Percentiles rank a stretch among this genome's conserved stretches.
Evolutionary conservation across 2,329 filamentous ascomycete genomes (phyloP).

Genomic region (Pseudocercospora musae): DNA sequence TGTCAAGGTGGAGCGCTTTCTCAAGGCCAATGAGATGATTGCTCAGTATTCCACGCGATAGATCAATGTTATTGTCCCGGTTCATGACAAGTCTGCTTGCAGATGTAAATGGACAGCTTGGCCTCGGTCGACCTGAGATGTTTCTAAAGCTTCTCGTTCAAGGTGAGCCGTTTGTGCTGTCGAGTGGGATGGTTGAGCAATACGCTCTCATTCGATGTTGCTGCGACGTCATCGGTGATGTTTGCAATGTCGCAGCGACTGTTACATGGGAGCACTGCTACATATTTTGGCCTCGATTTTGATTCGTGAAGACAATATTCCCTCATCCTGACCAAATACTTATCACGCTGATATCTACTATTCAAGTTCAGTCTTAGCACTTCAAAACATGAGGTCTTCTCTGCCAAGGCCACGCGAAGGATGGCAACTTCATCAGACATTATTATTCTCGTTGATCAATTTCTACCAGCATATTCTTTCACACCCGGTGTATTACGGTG

Average conservation of each 20-base stretch:
- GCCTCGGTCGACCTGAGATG: slow-evolving; percentile 8
- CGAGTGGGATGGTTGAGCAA: slow-evolving; percentile 8
- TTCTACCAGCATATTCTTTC: no score
- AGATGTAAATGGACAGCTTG: slow-evolving; percentile 10
- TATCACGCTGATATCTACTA: no score
- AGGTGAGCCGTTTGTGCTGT: slow-evolving; percentile 8
- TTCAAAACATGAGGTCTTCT: background rate
- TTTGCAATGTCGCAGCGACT: background rate
- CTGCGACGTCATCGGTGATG: background rate
- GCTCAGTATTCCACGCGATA: slow-evolving; percentile 55
- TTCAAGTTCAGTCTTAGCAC: background rate
- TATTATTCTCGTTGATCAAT: no score
- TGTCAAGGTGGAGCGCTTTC: slow-evolving; percentile 52
- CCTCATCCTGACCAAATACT: no score
- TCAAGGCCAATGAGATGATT: slow-evolving; percentile 50
- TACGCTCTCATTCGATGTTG: background rate
- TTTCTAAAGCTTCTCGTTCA: background rate
- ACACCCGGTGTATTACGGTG: no score
- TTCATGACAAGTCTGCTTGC: slow-evolving; percentile 12
- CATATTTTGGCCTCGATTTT: background rate
- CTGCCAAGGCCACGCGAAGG: background rate
- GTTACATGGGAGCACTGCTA: background rate
- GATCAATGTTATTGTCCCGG: slow-evolving; percentile 33
- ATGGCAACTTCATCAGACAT: no score
- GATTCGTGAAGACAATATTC: no score